These are phyloP conservation scores for Ilex paraguariensis DNA, from an alignment of 305 asterid species.

Conservation along the genomic window DNA sequence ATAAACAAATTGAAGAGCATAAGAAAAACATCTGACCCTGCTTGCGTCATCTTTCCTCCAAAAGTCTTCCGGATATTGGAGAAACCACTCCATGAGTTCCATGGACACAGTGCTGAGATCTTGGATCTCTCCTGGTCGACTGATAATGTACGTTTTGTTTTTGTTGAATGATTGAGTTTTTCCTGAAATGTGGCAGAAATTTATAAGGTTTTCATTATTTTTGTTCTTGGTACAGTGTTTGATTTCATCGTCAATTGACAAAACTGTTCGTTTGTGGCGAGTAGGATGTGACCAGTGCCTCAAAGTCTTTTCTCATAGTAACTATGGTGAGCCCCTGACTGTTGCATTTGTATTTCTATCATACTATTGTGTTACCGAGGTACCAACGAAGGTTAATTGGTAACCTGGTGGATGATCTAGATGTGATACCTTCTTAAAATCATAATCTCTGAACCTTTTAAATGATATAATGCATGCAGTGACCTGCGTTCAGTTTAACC, in stretches of 20 bases:
- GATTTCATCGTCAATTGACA: slow-evolving; percentile 86
- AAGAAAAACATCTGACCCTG: slow-evolving; percentile 62
- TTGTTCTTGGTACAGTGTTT: slow-evolving; percentile 50
- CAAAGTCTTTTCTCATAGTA: slow-evolving; percentile 71
- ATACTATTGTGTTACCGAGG: too few species aligned
- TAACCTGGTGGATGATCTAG: neutral
- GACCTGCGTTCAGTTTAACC: slow-evolving; percentile 83
- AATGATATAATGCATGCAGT: slow-evolving; percentile 47
- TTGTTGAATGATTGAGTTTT: neutral
- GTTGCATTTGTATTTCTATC: neutral
- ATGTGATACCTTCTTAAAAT: too few species aligned
- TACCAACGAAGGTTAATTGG: slow-evolving; percentile 2
- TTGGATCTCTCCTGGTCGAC: slow-evolving; percentile 91
- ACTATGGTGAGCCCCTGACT: slow-evolving; percentile 53
- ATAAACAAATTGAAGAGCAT: slow-evolving; percentile 32
- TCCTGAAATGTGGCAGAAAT: too few species aligned
- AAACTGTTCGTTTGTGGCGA: slow-evolving; percentile 92
- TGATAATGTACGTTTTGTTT: slow-evolving; percentile 50
- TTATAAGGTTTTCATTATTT: slow-evolving; percentile 4
- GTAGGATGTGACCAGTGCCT: slow-evolving; percentile 79
- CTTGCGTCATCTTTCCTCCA: slow-evolving; percentile 81
- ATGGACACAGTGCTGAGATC: slow-evolving; percentile 69
- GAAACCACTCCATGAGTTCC: slow-evolving; percentile 70
- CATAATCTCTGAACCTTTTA: neutral
- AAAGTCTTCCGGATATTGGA: slow-evolving; percentile 72